Conservation (phyloP, 2,329 filamentous ascomycete genomes). For the Emmonsia crescens region DNA sequence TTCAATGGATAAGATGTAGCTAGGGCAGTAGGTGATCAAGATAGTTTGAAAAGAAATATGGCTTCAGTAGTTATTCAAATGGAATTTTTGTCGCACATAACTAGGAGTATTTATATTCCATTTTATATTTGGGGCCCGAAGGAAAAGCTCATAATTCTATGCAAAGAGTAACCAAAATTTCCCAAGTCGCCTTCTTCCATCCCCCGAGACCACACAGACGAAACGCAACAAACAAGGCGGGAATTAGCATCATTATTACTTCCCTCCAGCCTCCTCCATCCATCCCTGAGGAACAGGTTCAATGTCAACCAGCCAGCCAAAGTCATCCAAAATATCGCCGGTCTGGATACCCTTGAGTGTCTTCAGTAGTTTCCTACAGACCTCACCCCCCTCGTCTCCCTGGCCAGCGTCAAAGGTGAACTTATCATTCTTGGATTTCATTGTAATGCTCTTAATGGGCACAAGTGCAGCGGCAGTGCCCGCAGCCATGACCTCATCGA, state of each 20-base stretch:
- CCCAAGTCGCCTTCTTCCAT: not conserved
- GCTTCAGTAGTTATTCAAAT: not conserved
- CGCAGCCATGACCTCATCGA: conserved; percentile 77
- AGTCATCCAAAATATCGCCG: conserved; percentile 64
- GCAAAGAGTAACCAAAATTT: not conserved
- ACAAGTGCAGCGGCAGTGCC: conserved; percentile 87
- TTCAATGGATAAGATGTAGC: too few species aligned
- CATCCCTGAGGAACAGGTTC: conserved; percentile 24
- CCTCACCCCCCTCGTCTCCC: conserved; percentile 45
- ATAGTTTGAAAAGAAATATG: not conserved
- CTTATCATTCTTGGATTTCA: conserved; percentile 47
- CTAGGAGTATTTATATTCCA: not conserved
- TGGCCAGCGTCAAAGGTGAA: conserved; percentile 42
- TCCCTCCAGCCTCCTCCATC: conserved; percentile 14
- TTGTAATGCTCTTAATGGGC: conserved; percentile 81
- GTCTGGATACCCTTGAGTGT: conserved; percentile 78
- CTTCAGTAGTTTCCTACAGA: conserved; percentile 60
- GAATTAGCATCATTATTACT: conserved; percentile 19
- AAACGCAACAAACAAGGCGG: conserved; percentile 3
- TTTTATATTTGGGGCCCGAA: too few species aligned
- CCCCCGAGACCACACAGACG: not conserved
- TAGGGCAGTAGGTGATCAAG: not conserved
- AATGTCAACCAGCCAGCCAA: conserved; percentile 55
- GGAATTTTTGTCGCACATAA: not conserved
- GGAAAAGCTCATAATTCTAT: not conserved